phyloP scores from a whole-genome alignment of 2,329 filamentous ascomycete genomes.

The Arthrobotrys sphaeroides region DNA sequence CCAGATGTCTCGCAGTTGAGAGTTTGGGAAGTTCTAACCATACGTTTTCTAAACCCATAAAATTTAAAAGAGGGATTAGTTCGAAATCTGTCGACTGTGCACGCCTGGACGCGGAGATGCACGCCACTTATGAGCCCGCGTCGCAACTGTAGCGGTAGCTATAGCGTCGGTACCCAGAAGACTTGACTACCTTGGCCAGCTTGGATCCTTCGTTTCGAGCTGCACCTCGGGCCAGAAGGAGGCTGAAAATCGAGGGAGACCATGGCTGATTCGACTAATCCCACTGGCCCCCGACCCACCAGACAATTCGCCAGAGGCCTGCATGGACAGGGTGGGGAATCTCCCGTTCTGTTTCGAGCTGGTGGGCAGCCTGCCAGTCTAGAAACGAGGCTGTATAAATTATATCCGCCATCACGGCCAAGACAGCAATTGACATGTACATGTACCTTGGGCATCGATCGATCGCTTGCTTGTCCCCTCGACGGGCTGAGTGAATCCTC shows the following conservation, averaged over 20 bases:
- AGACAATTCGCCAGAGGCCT: not conserved
- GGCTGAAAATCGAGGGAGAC: constrained; percentile 38
- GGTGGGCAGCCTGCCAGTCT: constrained; percentile 19
- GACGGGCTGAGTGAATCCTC: not conserved
- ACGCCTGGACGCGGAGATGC: no score
- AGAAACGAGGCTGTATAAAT: constrained; percentile 31
- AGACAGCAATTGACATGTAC: no score
- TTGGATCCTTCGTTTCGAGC: constrained; percentile 40
- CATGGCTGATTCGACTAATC: constrained; percentile 22
- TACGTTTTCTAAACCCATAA: no score
- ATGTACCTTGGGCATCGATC: no score
- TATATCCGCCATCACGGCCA: constrained; percentile 23
- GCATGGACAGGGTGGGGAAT: constrained; percentile 10
- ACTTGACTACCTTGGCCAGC: not conserved
- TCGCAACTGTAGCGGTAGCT: constrained; percentile 43
- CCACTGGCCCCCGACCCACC: constrained; percentile 11
- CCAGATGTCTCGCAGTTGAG: not conserved
- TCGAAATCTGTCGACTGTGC: no score
- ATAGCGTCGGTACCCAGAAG: constrained; percentile 3
- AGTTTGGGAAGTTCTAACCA: no score
- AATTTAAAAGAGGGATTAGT: no score
- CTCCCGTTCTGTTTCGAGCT: not conserved
- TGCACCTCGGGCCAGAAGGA: constrained; percentile 11
- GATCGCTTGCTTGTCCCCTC: not conserved
- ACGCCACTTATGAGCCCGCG: no score